Evolutionary conservation across 352 stramenopile species (phyloP).

Genomic region (Thraustochytrium striatum): DNA sequence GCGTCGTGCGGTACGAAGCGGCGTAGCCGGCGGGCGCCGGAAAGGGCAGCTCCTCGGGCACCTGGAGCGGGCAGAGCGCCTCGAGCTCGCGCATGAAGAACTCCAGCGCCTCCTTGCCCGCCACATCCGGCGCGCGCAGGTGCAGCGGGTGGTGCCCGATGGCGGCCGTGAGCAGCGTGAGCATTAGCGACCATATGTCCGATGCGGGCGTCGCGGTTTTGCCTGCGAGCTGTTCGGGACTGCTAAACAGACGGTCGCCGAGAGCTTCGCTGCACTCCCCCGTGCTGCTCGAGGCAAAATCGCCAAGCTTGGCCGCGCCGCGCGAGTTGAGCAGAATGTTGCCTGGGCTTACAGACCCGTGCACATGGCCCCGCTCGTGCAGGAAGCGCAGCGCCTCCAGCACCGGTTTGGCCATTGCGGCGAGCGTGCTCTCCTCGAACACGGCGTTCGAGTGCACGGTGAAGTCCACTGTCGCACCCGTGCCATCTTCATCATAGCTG

Average conservation of each 20-base stretch:
- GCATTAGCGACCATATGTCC: slow-evolving; percentile 17
- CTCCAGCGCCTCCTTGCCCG: not conserved
- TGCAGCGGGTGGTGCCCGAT: slow-evolving; percentile 20
- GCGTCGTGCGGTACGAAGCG: not conserved
- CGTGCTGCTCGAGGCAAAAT: not conserved
- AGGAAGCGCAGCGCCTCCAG: slow-evolving; percentile 10
- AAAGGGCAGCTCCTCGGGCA: not conserved
- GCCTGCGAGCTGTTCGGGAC: slow-evolving; percentile 17
- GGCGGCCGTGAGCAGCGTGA: slow-evolving; percentile 7
- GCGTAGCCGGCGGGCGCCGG: not conserved
- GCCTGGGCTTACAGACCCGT: slow-evolving; percentile 19
- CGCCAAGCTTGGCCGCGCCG: slow-evolving; percentile 19
- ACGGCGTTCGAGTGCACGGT: not conserved
- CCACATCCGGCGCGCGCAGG: not conserved
- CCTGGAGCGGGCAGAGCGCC: not conserved
- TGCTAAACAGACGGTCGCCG: not conserved
- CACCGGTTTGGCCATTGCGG: not conserved
- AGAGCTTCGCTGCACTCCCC: not conserved
- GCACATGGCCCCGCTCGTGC: not conserved
- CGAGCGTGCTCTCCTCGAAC: not conserved
- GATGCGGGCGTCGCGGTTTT: not conserved
- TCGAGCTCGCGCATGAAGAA: not conserved
- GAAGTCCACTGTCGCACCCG: not conserved
- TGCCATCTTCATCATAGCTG: not conserved
- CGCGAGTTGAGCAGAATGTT: slow-evolving; percentile 2